Percentiles rank a stretch among this genome's conserved stretches.
These are phyloP conservation scores for Grosmannia serpens DNA, from an alignment of 2,329 filamentous ascomycete species.

Conservation along the genomic window DNA sequence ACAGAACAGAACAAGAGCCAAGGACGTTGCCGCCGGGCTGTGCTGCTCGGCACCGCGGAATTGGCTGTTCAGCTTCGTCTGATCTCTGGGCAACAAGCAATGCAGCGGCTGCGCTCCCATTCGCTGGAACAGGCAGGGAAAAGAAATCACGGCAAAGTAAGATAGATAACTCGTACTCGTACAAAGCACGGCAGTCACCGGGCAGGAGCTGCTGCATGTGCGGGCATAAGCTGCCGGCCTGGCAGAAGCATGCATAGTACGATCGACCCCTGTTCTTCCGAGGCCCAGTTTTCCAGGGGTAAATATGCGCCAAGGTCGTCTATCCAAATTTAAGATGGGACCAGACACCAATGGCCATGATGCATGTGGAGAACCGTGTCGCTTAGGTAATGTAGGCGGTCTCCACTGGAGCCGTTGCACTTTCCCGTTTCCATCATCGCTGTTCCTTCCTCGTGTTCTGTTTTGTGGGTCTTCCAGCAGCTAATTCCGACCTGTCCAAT, in stretches of 20 bases:
- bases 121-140: too few relatives aligned
- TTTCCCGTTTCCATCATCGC: neutral
- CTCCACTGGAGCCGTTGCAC: neutral
- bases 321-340: conserved; percentile 9
- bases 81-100: too few relatives aligned
- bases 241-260: neutral
- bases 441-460: conserved; percentile 1
- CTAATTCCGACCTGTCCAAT: neutral
- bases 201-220: neutral
- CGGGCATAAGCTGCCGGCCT: neutral
- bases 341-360: neutral
- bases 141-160: too few relatives aligned
- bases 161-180: too few relatives aligned
- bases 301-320: neutral
- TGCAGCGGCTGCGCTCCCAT: too few relatives aligned
- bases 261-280: neutral
- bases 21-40: neutral
- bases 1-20: neutral
- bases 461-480: neutral
- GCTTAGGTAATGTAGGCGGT: neutral
- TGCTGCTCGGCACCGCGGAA: too few relatives aligned
- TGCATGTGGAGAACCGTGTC: neutral
- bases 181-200: neutral
- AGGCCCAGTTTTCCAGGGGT: conserved; percentile 13
- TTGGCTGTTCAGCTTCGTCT: too few relatives aligned